Conservation (phyloP, 305 asterid species). For the Solanum aculeatissimum region DNA sequence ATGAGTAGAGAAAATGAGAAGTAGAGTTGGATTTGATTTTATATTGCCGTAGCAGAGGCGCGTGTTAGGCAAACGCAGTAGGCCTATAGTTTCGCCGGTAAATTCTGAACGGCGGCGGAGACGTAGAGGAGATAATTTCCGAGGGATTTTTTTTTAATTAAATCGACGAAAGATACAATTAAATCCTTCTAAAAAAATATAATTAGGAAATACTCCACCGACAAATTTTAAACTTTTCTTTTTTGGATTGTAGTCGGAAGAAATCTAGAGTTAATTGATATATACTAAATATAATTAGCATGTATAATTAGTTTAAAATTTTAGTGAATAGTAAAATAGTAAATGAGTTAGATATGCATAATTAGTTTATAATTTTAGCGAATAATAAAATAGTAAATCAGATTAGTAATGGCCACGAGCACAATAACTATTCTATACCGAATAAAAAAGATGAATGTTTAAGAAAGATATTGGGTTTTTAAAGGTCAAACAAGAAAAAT, state of each 20-base stretch:
- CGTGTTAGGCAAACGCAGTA: not conserved
- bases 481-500: not conserved
- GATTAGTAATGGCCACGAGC: not conserved
- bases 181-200: not conserved
- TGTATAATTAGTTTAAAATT: not conserved
- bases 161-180: not conserved
- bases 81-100: not conserved
- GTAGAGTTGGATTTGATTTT: not conserved
- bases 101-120: not conserved
- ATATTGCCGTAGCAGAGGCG: not conserved
- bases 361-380: not conserved
- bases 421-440: not conserved
- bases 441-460: not conserved
- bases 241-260: not conserved
- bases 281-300: not conserved
- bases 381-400: not conserved
- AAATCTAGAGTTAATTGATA: not conserved
- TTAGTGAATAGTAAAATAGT: not conserved
- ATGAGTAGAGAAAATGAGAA: constrained; percentile 5
- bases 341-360: not conserved
- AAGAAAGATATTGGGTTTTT: not conserved
- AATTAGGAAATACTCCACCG: not conserved
- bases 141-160: not conserved
- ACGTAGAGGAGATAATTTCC: not conserved
- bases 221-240: not conserved